A percentile compares a stretch with the other conserved stretches of the same genome.
Evolutionary conservation across 306 rosid genomes (phyloP).

Genomic region (Albizia julibrissin): DNA sequence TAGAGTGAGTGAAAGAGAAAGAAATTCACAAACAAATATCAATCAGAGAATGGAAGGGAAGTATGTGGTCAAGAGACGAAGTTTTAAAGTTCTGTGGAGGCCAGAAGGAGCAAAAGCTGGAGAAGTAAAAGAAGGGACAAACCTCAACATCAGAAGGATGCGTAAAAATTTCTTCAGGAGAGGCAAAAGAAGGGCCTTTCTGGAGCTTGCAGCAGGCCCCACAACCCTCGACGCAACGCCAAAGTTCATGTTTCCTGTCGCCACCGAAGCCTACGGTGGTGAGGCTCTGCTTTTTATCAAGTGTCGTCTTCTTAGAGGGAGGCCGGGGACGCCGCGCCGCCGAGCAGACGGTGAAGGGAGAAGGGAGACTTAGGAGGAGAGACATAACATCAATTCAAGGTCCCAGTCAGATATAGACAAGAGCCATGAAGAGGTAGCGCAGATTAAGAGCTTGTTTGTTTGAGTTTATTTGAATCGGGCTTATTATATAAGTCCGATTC

Average conservation of each 20-base stretch:
- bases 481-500: too few relatives aligned
- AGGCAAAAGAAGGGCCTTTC: conserved; percentile 73
- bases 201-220: conserved; percentile 92
- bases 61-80: neutral
- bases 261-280: conserved; percentile 45
- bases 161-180: conserved; percentile 75
- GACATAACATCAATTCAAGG: conserved; percentile 18
- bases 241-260: conserved; percentile 47
- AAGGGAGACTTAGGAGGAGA: neutral
- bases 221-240: conserved; percentile 87
- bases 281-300: conserved; percentile 35
- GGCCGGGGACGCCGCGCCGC: conserved; percentile 40
- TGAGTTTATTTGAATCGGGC: too few relatives aligned
- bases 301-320: conserved; percentile 20
- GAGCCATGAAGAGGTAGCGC: neutral
- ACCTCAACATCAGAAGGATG: conserved; percentile 71
- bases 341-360: conserved; percentile 23
- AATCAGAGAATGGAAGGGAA: neutral
- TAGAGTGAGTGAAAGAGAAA: neutral
- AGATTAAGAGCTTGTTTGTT: too few relatives aligned
- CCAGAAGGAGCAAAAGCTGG: neutral
- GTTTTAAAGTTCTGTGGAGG: neutral
- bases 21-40: neutral
- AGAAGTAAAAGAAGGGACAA: neutral
- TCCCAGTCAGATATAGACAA: neutral